Base-by-base conservation (phyloP, 1,284 basidiomycete species). In the Cystobasidiaceae sp. region DNA sequence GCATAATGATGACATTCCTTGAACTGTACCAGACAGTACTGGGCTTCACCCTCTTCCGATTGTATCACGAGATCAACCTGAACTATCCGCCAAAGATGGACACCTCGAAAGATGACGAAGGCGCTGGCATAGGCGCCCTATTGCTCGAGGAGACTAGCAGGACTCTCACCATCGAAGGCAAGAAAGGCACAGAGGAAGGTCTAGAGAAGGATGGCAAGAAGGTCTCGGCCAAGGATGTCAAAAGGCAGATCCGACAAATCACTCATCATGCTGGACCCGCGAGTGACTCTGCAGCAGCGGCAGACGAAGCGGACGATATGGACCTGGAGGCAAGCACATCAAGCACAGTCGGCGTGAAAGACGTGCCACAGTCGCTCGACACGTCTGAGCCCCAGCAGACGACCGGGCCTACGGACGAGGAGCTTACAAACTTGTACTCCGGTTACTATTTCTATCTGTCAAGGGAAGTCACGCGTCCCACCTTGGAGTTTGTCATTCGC, bases 1-100 rank as follows among this genome's bases (percentile, higher is more conserved):
- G 96, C 55, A 94, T 99, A 61, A 96, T 99, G 88, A 80, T 97
- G 71, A 98, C 96, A 11, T 99, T 99, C 82, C 80, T 98, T 74
- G 96, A 99, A 78, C 84, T 99, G 8, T 98, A 99, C 79, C 93
- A 98, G 79, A 98, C 94, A 0, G 80, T 97, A 13, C 85, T 97
- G 48, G 90, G 92, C 19, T 99, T 98, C 74, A 88, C 93, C 13
- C 87, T 97, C 74, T 99, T 92, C 85, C 97, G 97, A 79, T 84
- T 99, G 23, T 99, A 94, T 80, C 88, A 89, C n/a, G 93, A 97
- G 74, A 84, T 84, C 58, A 90, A 90, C 71, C 82, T 98, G 43
- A 86, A 93, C 37, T 99, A 99, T 76, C 96, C 96, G 23, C 96
- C 96, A 2, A 89, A 90, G 23, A 78, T 97, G 61, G 93, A 98